These are phyloP conservation scores for Teunomyces lycoperdinae DNA, from an alignment of 805 yeast genomes.

Conservation along the genomic window DNA sequence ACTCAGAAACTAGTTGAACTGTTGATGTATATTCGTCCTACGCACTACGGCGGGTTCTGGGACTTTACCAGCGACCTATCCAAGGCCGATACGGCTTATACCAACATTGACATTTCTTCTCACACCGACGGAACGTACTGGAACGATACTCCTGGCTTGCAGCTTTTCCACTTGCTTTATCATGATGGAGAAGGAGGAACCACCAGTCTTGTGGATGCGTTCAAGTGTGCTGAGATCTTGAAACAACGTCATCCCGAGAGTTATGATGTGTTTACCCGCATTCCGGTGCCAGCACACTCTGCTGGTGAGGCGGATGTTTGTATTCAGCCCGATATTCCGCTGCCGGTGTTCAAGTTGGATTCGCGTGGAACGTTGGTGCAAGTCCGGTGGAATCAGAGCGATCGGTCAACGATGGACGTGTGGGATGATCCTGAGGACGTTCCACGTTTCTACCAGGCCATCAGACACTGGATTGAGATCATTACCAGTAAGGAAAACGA, in stretches of 20 bases:
- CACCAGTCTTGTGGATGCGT: constrained; percentile 65
- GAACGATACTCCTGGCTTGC: constrained; percentile 71
- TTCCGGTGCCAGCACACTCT: constrained; percentile 66
- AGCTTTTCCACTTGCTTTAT: constrained; percentile 59
- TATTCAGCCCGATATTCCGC: constrained; percentile 54
- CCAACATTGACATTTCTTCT: constrained; percentile 58
- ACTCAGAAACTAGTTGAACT: constrained; percentile 57
- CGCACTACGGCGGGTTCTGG: constrained; percentile 83
- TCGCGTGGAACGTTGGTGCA: constrained; percentile 52
- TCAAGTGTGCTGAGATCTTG: constrained; percentile 54
- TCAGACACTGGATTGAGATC: constrained; percentile 54
- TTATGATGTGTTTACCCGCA: constrained; percentile 46
- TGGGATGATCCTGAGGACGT: constrained; percentile 49
- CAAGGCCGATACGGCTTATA: constrained; percentile 69
- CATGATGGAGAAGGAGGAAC: constrained; percentile 70
- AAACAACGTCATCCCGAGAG: constrained; percentile 47
- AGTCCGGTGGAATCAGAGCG: constrained; percentile 70
- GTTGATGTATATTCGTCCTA: constrained; percentile 59
- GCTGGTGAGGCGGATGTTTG: constrained; percentile 67
- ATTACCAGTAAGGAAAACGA: constrained; percentile 51
- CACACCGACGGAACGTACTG: constrained; percentile 79
- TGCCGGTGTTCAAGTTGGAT: constrained; percentile 58
- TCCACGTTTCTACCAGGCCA: constrained; percentile 54
- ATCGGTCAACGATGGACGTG: constrained; percentile 57
- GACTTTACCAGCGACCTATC: constrained; percentile 69